Percentiles rank a stretch among this genome's conserved stretches.
These are phyloP conservation scores for Rhynchospora breviuscula DNA, from an alignment of 176 grass and related monocot species.

Conservation along the genomic window DNA sequence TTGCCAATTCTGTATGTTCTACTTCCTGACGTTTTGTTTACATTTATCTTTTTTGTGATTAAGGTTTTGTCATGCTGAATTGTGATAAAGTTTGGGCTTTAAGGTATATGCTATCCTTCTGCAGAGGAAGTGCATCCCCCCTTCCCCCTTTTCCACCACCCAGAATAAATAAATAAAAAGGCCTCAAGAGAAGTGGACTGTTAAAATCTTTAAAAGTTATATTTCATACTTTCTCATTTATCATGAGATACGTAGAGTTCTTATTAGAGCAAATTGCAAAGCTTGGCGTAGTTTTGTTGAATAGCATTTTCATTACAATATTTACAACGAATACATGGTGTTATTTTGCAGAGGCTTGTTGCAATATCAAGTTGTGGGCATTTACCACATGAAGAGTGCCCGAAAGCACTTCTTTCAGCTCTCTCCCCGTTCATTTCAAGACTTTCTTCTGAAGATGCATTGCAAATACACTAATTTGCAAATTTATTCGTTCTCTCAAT, in stretches of 20 bases:
- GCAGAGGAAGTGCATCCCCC: neutral
- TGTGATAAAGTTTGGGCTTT: neutral
- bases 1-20: conserved; percentile 80
- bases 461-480: conserved; percentile 50
- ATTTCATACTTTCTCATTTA: neutral
- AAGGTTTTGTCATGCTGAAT: neutral
- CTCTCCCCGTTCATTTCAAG: conserved; percentile 81
- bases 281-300: neutral
- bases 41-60: neutral
- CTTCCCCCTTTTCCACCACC: neutral
- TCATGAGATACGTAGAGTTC: neutral
- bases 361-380: conserved; percentile 88
- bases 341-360: conserved; percentile 61
- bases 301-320: neutral
- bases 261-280: neutral
- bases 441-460: conserved; percentile 50
- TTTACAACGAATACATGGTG: neutral
- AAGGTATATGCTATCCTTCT: neutral
- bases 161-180: neutral
- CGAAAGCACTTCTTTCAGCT: conserved; percentile 78
- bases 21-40: neutral
- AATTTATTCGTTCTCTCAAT: conserved; percentile 19
- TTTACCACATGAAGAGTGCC: conserved; percentile 95
- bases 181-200: neutral
- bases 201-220: neutral